Evolutionary conservation across 2,329 filamentous ascomycete genomes (phyloP).

Genomic region (Emergomyces africanus): DNA sequence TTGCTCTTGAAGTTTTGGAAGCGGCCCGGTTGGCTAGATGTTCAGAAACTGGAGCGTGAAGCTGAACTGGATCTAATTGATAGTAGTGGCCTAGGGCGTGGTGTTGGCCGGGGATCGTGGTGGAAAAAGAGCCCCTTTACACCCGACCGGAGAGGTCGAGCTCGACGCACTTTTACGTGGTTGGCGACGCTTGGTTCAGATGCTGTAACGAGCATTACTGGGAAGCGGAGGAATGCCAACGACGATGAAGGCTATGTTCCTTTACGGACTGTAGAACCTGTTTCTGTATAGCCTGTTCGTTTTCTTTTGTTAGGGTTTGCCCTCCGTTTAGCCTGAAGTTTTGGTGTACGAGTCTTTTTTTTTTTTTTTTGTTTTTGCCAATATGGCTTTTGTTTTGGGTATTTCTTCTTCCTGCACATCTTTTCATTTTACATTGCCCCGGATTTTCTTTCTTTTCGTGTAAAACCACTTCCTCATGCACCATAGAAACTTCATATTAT

Average conservation of each 20-base stretch:
- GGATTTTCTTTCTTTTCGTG: background rate
- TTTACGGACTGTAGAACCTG: constrained; percentile 31
- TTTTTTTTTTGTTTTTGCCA: background rate
- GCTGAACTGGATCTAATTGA: constrained; percentile 22
- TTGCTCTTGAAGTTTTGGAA: constrained; percentile 79
- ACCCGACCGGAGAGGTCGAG: background rate
- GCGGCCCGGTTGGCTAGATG: constrained; percentile 75
- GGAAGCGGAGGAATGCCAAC: constrained; percentile 11
- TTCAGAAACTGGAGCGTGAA: constrained; percentile 49
- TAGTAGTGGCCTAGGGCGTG: constrained; percentile 8
- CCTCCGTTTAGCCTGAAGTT: background rate
- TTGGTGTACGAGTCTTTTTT: background rate
- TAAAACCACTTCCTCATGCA: background rate
- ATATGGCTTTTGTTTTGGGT: background rate
- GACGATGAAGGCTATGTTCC: constrained; percentile 34
- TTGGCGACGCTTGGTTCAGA: constrained; percentile 11
- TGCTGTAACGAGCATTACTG: constrained; percentile 20
- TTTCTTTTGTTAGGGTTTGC: background rate
- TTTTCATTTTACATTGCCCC: background rate
- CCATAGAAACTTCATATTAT: background rate
- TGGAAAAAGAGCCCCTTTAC: constrained; percentile 18
- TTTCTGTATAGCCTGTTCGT: constrained; percentile 10
- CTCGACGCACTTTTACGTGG: constrained; percentile 9
- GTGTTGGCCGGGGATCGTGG: constrained; percentile 16
- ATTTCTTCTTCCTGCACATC: background rate